Evolutionary conservation across 768 basidiomycete species (phyloP), one percentile per base, ranked within the genome.

Genomic region (Auriscalpium vulgare): DNA sequence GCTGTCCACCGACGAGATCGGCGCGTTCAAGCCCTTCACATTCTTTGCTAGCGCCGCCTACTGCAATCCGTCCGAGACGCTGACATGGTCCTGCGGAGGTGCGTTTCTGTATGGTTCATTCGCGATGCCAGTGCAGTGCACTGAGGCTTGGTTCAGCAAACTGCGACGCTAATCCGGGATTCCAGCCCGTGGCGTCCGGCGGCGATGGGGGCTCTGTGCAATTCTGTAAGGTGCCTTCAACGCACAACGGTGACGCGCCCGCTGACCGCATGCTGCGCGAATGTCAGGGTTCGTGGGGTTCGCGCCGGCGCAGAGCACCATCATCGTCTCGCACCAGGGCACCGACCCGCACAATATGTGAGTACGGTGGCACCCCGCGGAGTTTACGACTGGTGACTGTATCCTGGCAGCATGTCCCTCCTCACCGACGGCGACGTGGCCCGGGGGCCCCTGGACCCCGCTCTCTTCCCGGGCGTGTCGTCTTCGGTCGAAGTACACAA

Each of bases 131-230:
- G 21, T 21, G 21, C 21, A 21, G 3, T 21, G 21, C 21, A 21
- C 46, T 19, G 40, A 54, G 13, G 29, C 16, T 16, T n/a, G 45
- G 34, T 19, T 34, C 58, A 77, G 75, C 65, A 13, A 72, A 73
- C 57, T 78, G 75, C 53, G 51, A 68, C 2, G 74, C 73, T 1
- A 77, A 74, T 56, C 62, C 72, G 10, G 53, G 53, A 5, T 79
- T 79, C 47, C 54, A 71, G 29, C 75, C 76, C 6, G 63, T 73
- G 37, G 76, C 73, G 3, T 68, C 73, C 16, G 76, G 76, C 10
- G 76, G 75, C n/a, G 58, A 78, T 36, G 77, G 72, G 8, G 57
- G 60, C 45, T 49, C 51, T 0, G 55, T 67, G 2, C 76, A 75
- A 51, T 77, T 69, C 57, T 77, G 73, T 75, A 45, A 53, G 51